These are phyloP conservation scores for Yarrowia osloensis DNA, from an alignment of 805 yeast species.

Conservation along the genomic window DNA sequence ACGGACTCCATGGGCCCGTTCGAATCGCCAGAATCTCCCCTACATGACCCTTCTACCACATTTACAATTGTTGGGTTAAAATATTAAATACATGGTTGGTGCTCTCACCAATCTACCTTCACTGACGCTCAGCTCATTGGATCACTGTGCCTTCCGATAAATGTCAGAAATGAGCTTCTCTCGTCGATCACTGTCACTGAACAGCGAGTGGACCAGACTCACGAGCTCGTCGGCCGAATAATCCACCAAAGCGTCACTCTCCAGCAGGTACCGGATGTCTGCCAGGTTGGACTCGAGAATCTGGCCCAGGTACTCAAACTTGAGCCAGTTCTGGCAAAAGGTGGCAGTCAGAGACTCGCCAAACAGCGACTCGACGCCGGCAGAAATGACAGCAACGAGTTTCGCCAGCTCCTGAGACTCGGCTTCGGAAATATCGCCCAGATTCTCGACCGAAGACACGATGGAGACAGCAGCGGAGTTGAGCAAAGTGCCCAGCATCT, in stretches of 20 bases:
- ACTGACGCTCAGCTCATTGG: no score
- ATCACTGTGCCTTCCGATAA: background rate
- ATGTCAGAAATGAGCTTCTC: conserved; percentile 37
- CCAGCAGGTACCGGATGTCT: conserved; percentile 39
- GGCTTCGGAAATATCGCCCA: conserved; percentile 40
- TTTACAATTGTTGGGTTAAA: no score
- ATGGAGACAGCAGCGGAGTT: conserved; percentile 39
- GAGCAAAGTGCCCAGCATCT: conserved; percentile 35
- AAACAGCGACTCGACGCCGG: background rate
- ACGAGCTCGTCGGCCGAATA: conserved; percentile 41
- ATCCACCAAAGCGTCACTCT: conserved; percentile 41
- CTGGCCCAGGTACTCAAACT: conserved; percentile 42
- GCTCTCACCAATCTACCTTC: no score
- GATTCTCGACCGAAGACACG: conserved; percentile 34
- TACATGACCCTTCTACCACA: no score
- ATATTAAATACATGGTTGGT: no score
- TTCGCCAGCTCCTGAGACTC: conserved; percentile 37
- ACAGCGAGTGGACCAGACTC: conserved; percentile 41
- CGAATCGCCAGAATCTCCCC: background rate
- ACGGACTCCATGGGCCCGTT: background rate
- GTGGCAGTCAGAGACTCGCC: conserved; percentile 35
- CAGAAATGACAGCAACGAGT: conserved; percentile 31
- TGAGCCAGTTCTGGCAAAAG: conserved; percentile 45
- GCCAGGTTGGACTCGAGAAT: conserved; percentile 42
- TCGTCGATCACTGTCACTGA: conserved; percentile 42